Evolutionary conservation across 306 rosid genomes (phyloP).

Genomic region (Carpinus viminea): DNA sequence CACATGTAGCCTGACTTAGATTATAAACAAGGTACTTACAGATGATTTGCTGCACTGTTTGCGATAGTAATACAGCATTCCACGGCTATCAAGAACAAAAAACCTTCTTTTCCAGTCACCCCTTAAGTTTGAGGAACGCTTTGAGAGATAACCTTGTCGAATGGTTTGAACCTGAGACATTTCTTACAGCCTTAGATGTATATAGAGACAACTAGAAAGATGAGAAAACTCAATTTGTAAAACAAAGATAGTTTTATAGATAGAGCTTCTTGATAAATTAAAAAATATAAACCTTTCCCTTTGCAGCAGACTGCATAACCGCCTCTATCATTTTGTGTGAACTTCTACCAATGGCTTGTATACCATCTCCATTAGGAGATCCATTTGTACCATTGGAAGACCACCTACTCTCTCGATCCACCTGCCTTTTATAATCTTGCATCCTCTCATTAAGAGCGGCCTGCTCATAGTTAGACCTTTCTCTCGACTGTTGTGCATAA

Average conservation of each 20-base stretch:
- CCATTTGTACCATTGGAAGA: conserved; percentile 88
- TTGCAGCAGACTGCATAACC: conserved; percentile 98
- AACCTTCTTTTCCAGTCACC: conserved; percentile 99
- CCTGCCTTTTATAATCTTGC: conserved; percentile 96
- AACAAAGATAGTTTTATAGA: conserved; percentile 9
- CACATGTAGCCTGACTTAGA: conserved; percentile 25
- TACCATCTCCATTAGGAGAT: conserved; percentile 98
- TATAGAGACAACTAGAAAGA: conserved; percentile 9
- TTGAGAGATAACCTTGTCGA: conserved; percentile 99
- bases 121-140: conserved; percentile 94
- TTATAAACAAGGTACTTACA: conserved; percentile 55
- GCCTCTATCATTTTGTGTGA: conserved; percentile 99
- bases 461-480: conserved; percentile 97
- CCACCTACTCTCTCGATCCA: conserved; percentile 98
- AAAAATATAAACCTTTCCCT: conserved; percentile 78
- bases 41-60: conserved; percentile 91
- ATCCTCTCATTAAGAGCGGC: conserved; percentile 98
- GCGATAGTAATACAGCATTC: conserved; percentile 96
- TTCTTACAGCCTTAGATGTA: background rate
- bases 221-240: conserved; percentile 10
- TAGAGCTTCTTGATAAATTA: conserved; percentile 8
- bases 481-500: conserved; percentile 98
- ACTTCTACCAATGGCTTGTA: conserved; percentile 99
- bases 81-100: conserved; percentile 99
- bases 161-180: conserved; percentile 86